Evolutionary conservation across 1,139 yeast genomes (phyloP).

Genomic region (Geotrichum cucujoidarum): DNA sequence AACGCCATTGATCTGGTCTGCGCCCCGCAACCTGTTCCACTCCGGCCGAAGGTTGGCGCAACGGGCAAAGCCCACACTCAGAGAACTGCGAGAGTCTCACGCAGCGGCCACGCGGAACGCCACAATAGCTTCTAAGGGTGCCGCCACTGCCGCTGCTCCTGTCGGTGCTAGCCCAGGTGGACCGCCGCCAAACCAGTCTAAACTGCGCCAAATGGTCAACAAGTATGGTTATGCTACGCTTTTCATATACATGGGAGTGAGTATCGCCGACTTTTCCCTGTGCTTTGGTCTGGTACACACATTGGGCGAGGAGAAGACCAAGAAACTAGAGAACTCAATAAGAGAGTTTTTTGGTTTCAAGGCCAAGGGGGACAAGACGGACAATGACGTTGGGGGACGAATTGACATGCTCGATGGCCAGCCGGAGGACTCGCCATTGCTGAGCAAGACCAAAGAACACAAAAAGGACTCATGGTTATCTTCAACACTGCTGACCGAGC

Average conservation of each 20-base stretch:
- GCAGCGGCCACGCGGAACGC: no score
- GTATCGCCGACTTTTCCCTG: slow-evolving; percentile 72
- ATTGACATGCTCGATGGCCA: not conserved
- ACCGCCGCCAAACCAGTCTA: slow-evolving; percentile 10
- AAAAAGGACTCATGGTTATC: slow-evolving; percentile 11
- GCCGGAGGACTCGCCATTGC: not conserved
- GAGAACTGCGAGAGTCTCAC: no score
- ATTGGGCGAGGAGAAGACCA: slow-evolving; percentile 17
- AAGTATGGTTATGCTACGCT: slow-evolving; percentile 90
- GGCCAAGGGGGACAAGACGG: slow-evolving; percentile 11
- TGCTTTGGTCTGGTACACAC: slow-evolving; percentile 62
- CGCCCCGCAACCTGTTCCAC: no score
- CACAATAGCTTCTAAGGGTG: no score
- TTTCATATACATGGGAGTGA: slow-evolving; percentile 71
- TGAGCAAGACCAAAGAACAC: not conserved
- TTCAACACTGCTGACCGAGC: slow-evolving; percentile 53
- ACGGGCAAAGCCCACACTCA: no score
- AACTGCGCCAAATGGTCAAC: slow-evolving; percentile 62
- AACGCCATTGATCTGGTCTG: no score
- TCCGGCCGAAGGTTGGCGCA: not conserved
- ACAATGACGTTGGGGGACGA: not conserved
- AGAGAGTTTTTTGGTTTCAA: slow-evolving; percentile 12
- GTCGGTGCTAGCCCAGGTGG: not conserved
- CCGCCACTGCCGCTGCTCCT: no score
- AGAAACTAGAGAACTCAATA: slow-evolving; percentile 8